Conservation (phyloP, 208 protist species). For the Leptomonas seymouri region DNA sequence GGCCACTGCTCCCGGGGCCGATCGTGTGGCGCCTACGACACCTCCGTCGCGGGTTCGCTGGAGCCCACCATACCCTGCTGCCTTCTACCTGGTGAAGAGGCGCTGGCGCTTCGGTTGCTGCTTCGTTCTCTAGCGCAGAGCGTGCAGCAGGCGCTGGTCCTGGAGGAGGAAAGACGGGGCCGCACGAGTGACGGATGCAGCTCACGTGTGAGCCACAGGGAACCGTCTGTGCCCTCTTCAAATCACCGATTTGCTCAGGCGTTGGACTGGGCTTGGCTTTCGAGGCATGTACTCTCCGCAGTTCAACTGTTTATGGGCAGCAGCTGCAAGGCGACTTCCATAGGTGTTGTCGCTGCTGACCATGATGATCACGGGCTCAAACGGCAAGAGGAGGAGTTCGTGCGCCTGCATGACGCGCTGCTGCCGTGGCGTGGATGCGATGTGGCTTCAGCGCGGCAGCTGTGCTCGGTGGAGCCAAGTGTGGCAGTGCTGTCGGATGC, state of each 20-base stretch:
- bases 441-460: conserved; percentile 35
- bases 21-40: conserved; percentile 25
- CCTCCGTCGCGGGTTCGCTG: background rate
- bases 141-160: conserved; percentile 8
- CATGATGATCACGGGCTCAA: background rate
- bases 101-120: conserved; percentile 31
- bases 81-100: conserved; percentile 28
- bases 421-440: conserved; percentile 74
- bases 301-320: conserved; percentile 10
- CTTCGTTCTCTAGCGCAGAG: conserved; percentile 18
- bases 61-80: background rate
- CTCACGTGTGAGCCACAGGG: background rate
- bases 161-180: background rate
- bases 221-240: background rate
- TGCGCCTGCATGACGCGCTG: conserved; percentile 26
- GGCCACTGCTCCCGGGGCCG: conserved; percentile 25
- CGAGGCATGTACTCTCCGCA: conserved; percentile 24
- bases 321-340: background rate
- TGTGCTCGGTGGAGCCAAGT: conserved; percentile 39
- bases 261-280: conserved; percentile 36
- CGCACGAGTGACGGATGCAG: background rate
- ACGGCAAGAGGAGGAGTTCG: conserved; percentile 6
- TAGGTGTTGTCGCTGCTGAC: background rate
- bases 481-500: conserved; percentile 38
- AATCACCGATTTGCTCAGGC: background rate